Base-by-base conservation (phyloP, 495 filamentous ascomycete species). In the Chaetomium cochliodes region DNA sequence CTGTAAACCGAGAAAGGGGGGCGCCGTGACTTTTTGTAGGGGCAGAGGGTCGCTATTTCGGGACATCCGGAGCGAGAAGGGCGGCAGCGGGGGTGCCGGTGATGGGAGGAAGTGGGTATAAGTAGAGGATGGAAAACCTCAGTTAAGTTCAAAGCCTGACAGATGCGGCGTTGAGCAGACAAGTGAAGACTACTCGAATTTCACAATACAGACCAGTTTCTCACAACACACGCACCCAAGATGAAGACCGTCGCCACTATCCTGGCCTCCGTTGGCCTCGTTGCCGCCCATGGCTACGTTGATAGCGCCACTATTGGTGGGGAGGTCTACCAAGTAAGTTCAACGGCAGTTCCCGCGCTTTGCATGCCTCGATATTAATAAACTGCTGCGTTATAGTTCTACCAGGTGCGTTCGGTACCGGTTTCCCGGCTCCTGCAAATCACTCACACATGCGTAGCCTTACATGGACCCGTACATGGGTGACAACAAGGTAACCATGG, bases 271-370 rank as follows among this genome's bases (percentile, higher is more conserved):
- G 79, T 78, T 68, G 79, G 84, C 64, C 67, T 82, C 47, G 85
- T 87, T 56, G 78, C 82, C 61, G 86, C 81, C 49, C 87, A 90
- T 72, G 87, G 87, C 41, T 87, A 84, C 62, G 86, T 88, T 59
- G 75, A 77, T 49, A 79, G 78, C 54, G 78, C 76, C 58, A 80
- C 76, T 39, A 81, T 83, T 51, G 76, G 73, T 28, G 80, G 78
- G 2, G 67, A 71, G 46, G 72, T 65, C 9, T 82, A 80, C 67
- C 67, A 72, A 42, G 67, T 67, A 53, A 16, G 58, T 5, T 33
- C 16, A 25, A 50, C 33, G 23, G 13, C 15, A 25, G 1, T 7
- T 50, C 20, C 12, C 22, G 25, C 8, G 0, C 28, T 9, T n/a
- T 11, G 13, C 56, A 57, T 50, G 25, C 0, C 6, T 6, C 28